Evolutionary conservation across 306 rosid genomes (phyloP), one percentile per base, ranked within the genome.

Genomic region (apple (Malus domestica)): DNA sequence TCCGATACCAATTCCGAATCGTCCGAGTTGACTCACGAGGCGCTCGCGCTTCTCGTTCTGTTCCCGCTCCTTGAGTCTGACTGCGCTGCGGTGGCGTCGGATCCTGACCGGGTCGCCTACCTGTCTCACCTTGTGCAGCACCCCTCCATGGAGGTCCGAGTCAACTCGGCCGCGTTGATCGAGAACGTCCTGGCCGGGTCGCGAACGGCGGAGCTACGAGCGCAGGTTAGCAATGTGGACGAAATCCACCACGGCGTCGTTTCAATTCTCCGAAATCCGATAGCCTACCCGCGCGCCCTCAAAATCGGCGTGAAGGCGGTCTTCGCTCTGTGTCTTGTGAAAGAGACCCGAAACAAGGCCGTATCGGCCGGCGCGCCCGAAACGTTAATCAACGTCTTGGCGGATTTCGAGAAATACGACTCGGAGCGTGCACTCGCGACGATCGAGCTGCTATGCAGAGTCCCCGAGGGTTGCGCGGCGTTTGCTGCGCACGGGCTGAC

Each of bases 381-480:
- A 78, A 79, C 81, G 3, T 83, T 95, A 4, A 78, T 92, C 10
- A 93, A 95, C 76, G 51, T 96, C 1, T 80, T 95, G 4, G 83
- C 96, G 0, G 97, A 91, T 45, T 87, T 92, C 25, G 98, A 95
- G 84, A 95, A 88, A 44, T 92, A 89, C 67, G 98, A 95, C 42
- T 87, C 93, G 0, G 98, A 95, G 74, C 71, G 97, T 16, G 98
- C 97, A 0, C 78, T 95, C 1, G 97, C 98, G 0, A 89, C 98
- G 2, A 84, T 95, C 58, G 98, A 95, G 68, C 83, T 95, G 0
- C 81, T 95, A 1, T 95, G 96, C 70, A 75, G 97, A 25, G 70
- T 89, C 5, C 95, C 93, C 18, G 79, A 67, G 0, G 97, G 98
- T 0, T 81, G 88, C 52, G 76, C 78, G 16, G 90, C 91, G 68